Conservation (phyloP, 768 basidiomycete genomes). For the Kwoniella heveanensis region DNA sequence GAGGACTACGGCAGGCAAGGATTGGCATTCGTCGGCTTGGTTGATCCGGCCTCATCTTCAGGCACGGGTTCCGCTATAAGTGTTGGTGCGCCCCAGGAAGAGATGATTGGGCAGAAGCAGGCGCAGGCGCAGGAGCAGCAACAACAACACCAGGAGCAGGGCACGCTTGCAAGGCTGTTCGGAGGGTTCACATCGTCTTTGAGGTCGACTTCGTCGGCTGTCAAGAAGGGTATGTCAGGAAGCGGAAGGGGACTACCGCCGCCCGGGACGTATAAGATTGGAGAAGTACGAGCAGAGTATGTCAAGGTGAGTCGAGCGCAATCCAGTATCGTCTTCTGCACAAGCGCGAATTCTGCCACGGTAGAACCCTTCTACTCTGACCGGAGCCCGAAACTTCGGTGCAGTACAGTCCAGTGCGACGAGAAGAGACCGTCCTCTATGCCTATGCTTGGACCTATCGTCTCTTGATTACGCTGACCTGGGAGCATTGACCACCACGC, state of each 20-base stretch:
- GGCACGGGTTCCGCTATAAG: too few relatives aligned
- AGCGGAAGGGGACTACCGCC: slow-evolving; percentile 40
- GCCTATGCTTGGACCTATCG: too few relatives aligned
- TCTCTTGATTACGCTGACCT: too few relatives aligned
- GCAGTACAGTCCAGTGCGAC: too few relatives aligned
- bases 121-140: not conserved
- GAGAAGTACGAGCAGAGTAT: slow-evolving; percentile 54
- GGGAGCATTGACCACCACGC: too few relatives aligned
- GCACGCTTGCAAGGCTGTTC: slow-evolving; percentile 27
- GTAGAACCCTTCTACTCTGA: too few relatives aligned
- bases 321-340: too few relatives aligned
- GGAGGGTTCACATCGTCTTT: slow-evolving; percentile 33
- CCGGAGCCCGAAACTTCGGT: too few relatives aligned
- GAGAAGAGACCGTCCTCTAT: too few relatives aligned
- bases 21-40: slow-evolving; percentile 21
- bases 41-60: not conserved
- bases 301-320: slow-evolving; percentile 55
- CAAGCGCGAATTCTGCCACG: too few relatives aligned
- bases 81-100: too few relatives aligned
- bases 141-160: too few relatives aligned
- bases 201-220: slow-evolving; percentile 3
- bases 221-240: not conserved
- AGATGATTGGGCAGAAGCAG: not conserved
- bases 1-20: slow-evolving; percentile 26
- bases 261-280: slow-evolving; percentile 53